Base-by-base conservation (phyloP, 192 early-diverging fungal genomes). In the Mortierella antarctica region DNA sequence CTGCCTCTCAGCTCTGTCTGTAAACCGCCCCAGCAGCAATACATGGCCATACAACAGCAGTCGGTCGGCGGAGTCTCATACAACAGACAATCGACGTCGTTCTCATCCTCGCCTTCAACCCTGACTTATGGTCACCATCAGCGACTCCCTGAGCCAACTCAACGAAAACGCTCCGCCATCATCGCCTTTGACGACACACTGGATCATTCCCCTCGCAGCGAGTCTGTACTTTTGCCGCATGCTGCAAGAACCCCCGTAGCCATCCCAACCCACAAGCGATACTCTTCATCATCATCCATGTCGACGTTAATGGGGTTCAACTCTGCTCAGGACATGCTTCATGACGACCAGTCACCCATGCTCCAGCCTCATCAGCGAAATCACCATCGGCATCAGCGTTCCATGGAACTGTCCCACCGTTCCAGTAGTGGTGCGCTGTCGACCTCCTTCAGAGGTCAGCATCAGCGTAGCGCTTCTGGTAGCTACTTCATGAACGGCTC, bases 381-480 rank as follows among this genome's bases (percentile, higher is more conserved):
- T 5, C 47, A 58, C 2, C 55, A 65, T 9, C 52, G 49, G n/a
- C 63, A 62, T 57, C 67, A 78, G 7, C 51, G 21, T 11, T 60
- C 42, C 17, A n/a, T 52, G 8, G 23, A 10, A 12, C 52, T 52
- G 15, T 21, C 50, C 17, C 31, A 46, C 42, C 48, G 60, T 12
- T 60, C 54, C 20, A 58, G 74, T 40, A 61, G 47, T 49, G 68
- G 67, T 54, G 58, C 74, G 9, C 15, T 65, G 23, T 59, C 68
- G 40, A 42, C 55, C 17, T 51, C 69, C 4, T 68, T 58, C 60
- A 57, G 77, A 10, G 58, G 53, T 17, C 65, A 63, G 21, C 77
- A 80, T 65, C 77, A 80, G 6, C 77, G 77, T 21, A 80, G 65
- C 42, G 69, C 70, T 39, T 80, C 77, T 2, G 69, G 69, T 50